Conservation (phyloP, 169 alveolate species). For the Perkinsus marinus region DNA sequence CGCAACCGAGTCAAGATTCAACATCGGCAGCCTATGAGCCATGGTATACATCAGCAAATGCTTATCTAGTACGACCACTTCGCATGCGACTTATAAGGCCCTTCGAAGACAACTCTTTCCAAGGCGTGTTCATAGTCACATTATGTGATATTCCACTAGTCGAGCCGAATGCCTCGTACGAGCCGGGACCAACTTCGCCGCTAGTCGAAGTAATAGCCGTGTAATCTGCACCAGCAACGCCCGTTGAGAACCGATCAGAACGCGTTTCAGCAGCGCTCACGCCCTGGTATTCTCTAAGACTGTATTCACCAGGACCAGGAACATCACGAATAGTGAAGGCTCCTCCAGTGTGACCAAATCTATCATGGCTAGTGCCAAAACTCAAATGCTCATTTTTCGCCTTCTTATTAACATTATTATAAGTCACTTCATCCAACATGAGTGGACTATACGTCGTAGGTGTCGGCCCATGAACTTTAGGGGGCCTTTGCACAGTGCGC, state of each 20-base stretch:
- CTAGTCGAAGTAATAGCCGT: background rate
- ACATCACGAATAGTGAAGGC: background rate
- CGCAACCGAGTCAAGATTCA: background rate
- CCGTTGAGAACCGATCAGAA: background rate
- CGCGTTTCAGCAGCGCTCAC: background rate
- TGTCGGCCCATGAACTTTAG: background rate
- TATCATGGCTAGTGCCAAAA: background rate
- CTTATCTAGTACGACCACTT: no score
- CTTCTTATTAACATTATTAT: background rate
- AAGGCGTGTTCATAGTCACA: background rate
- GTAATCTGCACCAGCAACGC: background rate
- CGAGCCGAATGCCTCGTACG: background rate
- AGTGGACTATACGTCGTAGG: background rate
- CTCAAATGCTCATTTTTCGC: background rate
- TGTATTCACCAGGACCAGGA: background rate
- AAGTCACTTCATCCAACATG: background rate
- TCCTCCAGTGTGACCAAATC: background rate
- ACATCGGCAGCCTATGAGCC: background rate
- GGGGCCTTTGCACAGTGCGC: background rate
- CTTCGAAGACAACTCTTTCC: background rate
- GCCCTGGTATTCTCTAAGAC: background rate
- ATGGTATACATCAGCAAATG: background rate
- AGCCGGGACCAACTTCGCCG: background rate
- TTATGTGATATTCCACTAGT: background rate
- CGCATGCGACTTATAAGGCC: no score